Conservation (phyloP, 106 monocot genomes). For the Posidonia australis region DNA sequence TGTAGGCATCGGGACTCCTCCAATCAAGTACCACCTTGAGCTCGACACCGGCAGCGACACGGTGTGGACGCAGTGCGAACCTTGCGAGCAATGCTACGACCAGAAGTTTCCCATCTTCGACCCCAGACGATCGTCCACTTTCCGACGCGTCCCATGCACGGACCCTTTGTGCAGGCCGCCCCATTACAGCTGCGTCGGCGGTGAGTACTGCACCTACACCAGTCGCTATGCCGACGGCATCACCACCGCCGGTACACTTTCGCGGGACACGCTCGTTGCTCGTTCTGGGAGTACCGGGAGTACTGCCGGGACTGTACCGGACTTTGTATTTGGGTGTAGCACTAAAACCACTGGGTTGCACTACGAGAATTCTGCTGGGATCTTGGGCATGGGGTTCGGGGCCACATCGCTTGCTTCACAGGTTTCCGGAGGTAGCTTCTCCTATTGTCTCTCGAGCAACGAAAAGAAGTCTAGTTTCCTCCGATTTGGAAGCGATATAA, state of each 20-base stretch:
- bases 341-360: conserved; percentile 29
- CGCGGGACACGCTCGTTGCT: too few species aligned
- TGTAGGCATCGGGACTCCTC: not conserved
- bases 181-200: too few species aligned
- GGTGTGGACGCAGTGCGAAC: conserved; percentile 16
- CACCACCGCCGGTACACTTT: too few species aligned
- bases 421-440: conserved; percentile 27
- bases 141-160: too few species aligned
- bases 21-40: not conserved
- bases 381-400: conserved; percentile 54
- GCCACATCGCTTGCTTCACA: conserved; percentile 37
- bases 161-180: too few species aligned
- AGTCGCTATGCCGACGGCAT: too few species aligned
- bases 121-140: too few species aligned
- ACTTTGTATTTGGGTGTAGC: conserved; percentile 47
- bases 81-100: conserved; percentile 5
- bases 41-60: conserved; percentile 11
- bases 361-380: conserved; percentile 43
- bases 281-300: too few species aligned
- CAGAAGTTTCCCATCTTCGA: not conserved
- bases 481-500: conserved; percentile 25
- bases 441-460: conserved; percentile 31
- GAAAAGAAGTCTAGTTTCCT: conserved; percentile 21
- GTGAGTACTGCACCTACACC: too few species aligned
- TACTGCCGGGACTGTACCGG: too few species aligned